These are phyloP conservation scores for Irpex lacteus DNA, from an alignment of 1,284 basidiomycete genomes.

Conservation along the genomic window DNA sequence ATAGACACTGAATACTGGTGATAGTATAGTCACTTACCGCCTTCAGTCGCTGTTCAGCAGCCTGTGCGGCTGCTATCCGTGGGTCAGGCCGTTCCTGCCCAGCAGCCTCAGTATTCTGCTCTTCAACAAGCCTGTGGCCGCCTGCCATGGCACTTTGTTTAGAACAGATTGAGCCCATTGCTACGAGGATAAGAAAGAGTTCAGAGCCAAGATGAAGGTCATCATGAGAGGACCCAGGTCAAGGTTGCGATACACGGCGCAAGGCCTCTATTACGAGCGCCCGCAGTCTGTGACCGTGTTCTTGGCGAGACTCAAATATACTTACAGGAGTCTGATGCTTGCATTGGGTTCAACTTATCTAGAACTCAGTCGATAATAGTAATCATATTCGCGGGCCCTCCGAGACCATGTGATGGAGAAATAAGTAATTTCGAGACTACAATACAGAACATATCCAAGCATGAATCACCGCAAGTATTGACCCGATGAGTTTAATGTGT, in stretches of 20 bases:
- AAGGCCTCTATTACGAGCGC: not conserved
- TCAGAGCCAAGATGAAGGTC: not conserved
- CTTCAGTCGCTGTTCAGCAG: conserved; percentile 64
- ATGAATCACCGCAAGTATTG: not conserved
- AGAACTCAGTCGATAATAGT: too few species aligned
- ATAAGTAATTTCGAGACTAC: not conserved
- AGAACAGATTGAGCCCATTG: conserved; percentile 70
- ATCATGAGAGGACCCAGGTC: not conserved
- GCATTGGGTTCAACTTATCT: too few species aligned
- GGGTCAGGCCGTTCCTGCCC: conserved; percentile 35
- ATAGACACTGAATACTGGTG: too few species aligned
- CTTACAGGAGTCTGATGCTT: too few species aligned
- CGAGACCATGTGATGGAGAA: not conserved
- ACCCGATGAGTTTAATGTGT: not conserved
- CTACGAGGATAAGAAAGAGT: conserved; percentile 30
- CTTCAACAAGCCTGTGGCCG: conserved; percentile 43
- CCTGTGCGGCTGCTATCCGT: conserved; percentile 63
- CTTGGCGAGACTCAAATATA: too few species aligned
- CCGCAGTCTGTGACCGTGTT: not conserved
- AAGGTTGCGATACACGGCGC: not conserved
- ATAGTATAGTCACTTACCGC: conserved; percentile 40
- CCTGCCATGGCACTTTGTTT: conserved; percentile 48
- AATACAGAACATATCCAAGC: not conserved
- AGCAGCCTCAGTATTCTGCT: conserved; percentile 18
- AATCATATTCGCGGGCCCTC: not conserved